These are phyloP conservation scores for Cyphellophora attinorum DNA, from an alignment of 2,329 filamentous ascomycete genomes.

Conservation along the genomic window DNA sequence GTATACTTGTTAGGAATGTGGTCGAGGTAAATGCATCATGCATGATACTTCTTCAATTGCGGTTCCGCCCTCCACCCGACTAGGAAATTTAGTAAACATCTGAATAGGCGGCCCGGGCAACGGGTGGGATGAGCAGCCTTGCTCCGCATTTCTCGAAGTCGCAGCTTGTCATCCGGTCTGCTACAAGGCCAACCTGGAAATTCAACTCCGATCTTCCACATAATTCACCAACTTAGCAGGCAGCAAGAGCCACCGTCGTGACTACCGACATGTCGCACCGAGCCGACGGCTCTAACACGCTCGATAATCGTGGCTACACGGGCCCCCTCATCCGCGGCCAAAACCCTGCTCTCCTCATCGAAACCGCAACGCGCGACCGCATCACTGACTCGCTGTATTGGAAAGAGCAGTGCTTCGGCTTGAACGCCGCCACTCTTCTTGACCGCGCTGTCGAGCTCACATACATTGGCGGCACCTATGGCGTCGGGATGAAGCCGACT, in stretches of 20 bases:
- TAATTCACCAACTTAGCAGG: too few relatives aligned
- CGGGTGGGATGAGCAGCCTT: too few relatives aligned
- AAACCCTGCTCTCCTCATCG: constrained; percentile 91
- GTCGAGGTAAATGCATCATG: too few relatives aligned
- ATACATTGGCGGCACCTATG: constrained; percentile 82
- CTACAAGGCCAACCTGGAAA: too few relatives aligned
- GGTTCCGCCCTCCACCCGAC: background rate
- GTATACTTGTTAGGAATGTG: too few relatives aligned
- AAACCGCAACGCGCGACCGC: constrained; percentile 89
- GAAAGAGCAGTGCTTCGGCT: constrained; percentile 96
- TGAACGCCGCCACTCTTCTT: constrained; percentile 73
- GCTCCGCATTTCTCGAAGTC: too few relatives aligned
- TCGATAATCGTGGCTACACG: constrained; percentile 80
- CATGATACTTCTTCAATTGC: too few relatives aligned
- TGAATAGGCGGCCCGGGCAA: background rate
- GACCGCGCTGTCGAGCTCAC: constrained; percentile 79
- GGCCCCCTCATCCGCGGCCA: constrained; percentile 74
- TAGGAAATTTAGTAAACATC: background rate
- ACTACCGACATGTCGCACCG: constrained; percentile 51
- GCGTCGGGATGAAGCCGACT: constrained; percentile 72
- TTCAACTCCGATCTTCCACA: too few relatives aligned
- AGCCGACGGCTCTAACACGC: constrained; percentile 66
- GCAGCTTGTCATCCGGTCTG: too few relatives aligned
- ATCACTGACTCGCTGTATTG: constrained; percentile 95
- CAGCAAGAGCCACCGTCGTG: too few relatives aligned